Evolutionary conservation across 2,329 filamentous ascomycete species (phyloP), one percentile per base, ranked within the genome.

Genomic region (Nemania bipapillata): DNA sequence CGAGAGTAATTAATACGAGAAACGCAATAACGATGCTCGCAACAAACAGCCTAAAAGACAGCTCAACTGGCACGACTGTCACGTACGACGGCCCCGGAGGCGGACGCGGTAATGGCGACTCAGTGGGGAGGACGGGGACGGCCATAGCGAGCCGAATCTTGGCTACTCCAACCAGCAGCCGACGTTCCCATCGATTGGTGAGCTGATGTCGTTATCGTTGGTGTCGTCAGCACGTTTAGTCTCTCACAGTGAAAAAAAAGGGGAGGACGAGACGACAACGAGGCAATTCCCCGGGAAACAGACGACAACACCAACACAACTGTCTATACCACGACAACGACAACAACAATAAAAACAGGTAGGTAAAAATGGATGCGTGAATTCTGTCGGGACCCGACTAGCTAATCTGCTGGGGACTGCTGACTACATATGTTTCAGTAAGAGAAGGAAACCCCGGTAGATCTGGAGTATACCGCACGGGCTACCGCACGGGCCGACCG

Each of bases 1-100:
- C 63, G 22, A 70, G 60, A 5, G 68, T 52, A n/a, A 68, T 20
- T n/a, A 72, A 37, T 1, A 73, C 65, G 15, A 72, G 40, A 22
- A 66, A 54, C 5, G 57, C 52, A 15, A 73, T 58, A 40, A 73
- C 24, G 7, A 65, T 20, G 56, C 63, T 69, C 24, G 63, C 58
- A 17, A 72, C 40, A 40, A 73, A 72, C 9, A 73, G 45, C 62
- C 68, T 59, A 24, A 72, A 66, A 32, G 68, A 61, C 26, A 70
- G 49, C 7, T 65, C 63, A 52, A 63, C 40, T 28, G 71, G 71
- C 17, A 54, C 30, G 1, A 71, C 64, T 7, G 53, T 60, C 11
- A 71, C 67, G 15, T 71, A 71, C 2, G 70, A 65, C 35, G 70
- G 67, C 22, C 70, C 70, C 22, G 70, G 70, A 30, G 70, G 70